These are phyloP conservation scores for Kregervanrija delftensis DNA, from an alignment of 805 yeast species.

Conservation along the genomic window DNA sequence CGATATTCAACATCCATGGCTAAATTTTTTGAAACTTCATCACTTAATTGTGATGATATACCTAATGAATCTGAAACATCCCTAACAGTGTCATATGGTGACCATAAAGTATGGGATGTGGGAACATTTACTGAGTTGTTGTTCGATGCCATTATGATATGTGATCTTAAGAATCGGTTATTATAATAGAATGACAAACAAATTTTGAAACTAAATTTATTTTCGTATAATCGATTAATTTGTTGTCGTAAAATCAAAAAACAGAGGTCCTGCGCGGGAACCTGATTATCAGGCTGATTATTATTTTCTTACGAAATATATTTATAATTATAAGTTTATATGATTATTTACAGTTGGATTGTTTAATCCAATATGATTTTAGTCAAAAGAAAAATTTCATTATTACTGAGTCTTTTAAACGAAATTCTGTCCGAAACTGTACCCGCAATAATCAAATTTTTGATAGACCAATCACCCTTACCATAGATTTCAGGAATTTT, in stretches of 20 bases:
- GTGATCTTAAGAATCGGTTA: background rate
- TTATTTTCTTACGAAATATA: too few relatives aligned
- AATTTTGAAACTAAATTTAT: too few relatives aligned
- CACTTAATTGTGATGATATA: constrained; percentile 58
- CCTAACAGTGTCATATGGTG: constrained; percentile 92
- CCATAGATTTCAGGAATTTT: constrained; percentile 35
- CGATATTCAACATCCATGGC: constrained; percentile 99
- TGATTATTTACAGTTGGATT: too few relatives aligned
- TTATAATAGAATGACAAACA: too few relatives aligned
- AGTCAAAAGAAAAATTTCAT: constrained; percentile 15
- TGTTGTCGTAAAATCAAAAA: too few relatives aligned
- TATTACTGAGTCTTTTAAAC: constrained; percentile 21
- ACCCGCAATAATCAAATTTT: constrained; percentile 38
- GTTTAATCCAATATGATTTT: too few relatives aligned
- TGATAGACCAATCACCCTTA: constrained; percentile 42
- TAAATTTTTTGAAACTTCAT: constrained; percentile 86
- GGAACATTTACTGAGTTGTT: constrained; percentile 35
- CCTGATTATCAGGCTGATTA: too few relatives aligned
- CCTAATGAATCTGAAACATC: constrained; percentile 95
- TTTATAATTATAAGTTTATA: too few relatives aligned
- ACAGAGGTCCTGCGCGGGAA: too few relatives aligned
- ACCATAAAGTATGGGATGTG: constrained; percentile 88
- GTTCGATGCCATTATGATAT: background rate
- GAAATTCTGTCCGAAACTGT: constrained; percentile 25
- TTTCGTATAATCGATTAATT: too few relatives aligned